Evolutionary conservation across 352 stramenopile species (phyloP).

Genomic region (Phytophthora rubi): DNA sequence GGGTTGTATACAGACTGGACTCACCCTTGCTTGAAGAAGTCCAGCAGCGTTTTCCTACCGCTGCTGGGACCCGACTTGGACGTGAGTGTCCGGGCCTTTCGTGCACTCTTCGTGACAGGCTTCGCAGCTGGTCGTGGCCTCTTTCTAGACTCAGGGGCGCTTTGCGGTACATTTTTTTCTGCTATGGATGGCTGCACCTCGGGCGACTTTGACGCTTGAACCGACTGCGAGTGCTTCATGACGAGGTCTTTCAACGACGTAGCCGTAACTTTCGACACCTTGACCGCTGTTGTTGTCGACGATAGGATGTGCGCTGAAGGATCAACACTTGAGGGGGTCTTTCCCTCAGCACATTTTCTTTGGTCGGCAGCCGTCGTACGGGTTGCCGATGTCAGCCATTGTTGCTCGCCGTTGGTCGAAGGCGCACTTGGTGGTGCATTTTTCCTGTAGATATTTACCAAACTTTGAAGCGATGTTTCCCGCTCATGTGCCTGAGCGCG

Average conservation of each 20-base stretch:
- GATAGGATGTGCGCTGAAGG: slow-evolving; percentile 15
- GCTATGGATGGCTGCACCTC: background rate
- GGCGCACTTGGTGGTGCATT: slow-evolving; percentile 9
- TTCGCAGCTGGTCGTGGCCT: slow-evolving; percentile 24
- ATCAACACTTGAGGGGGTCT: slow-evolving; percentile 9
- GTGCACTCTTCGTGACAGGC: slow-evolving; percentile 16
- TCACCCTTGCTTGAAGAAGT: slow-evolving; percentile 53
- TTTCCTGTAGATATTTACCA: slow-evolving; percentile 26
- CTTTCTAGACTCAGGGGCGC: slow-evolving; percentile 32
- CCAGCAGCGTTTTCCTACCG: slow-evolving; percentile 42
- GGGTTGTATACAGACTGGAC: slow-evolving; percentile 14
- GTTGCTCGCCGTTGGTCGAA: background rate
- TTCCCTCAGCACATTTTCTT: slow-evolving; percentile 25
- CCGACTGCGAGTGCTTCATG: slow-evolving; percentile 32
- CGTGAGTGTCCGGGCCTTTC: slow-evolving; percentile 14
- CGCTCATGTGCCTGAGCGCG: slow-evolving; percentile 32
- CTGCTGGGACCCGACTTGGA: slow-evolving; percentile 16
- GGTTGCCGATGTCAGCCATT: slow-evolving; percentile 16
- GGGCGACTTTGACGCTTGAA: slow-evolving; percentile 5
- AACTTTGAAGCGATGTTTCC: slow-evolving; percentile 27
- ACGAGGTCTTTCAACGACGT: slow-evolving; percentile 52
- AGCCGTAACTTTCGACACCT: slow-evolving; percentile 22
- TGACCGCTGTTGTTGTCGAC: slow-evolving; percentile 15
- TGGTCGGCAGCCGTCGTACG: background rate
- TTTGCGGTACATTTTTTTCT: slow-evolving; percentile 20